phyloP scores from a whole-genome alignment of 495 filamentous ascomycete genomes.

The Trichoderma reesei region DNA sequence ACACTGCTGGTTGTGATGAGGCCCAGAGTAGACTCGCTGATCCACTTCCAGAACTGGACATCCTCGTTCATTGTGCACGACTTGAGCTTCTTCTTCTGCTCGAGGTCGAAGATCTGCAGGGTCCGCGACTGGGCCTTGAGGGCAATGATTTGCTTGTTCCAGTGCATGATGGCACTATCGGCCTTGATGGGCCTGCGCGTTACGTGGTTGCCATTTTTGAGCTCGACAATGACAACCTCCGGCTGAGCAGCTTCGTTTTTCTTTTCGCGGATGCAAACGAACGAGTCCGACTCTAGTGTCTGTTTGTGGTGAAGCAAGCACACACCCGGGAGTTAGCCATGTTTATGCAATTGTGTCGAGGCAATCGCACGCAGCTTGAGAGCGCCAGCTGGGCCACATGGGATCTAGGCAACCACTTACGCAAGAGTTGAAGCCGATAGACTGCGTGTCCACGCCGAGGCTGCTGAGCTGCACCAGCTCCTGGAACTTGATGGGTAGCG shows the following conservation, averaged over 20 bases:
- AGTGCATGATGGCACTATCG: conserved; percentile 99
- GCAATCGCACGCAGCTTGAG: no score
- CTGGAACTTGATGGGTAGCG: conserved; percentile 85
- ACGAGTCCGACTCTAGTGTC: conserved; percentile 96
- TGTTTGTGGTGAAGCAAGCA: conserved; percentile 27
- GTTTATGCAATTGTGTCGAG: no score
- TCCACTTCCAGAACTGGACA: conserved; percentile 98
- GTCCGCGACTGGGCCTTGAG: conserved; percentile 86
- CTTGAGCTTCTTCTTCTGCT: conserved; percentile 84
- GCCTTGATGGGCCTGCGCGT: conserved; percentile 94
- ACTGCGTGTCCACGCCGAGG: conserved; percentile 70
- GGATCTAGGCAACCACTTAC: conserved; percentile 45
- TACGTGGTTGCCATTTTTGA: conserved; percentile 89
- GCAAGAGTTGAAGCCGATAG: conserved; percentile 95
- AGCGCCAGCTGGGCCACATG: no score
- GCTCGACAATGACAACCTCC: conserved; percentile 93
- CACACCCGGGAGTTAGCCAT: no score
- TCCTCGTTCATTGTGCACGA: conserved; percentile 92
- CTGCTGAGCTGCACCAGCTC: conserved; percentile 81
- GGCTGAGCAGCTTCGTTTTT: conserved; percentile 67
- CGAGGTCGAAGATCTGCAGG: conserved; percentile 94
- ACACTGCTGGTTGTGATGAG: conserved; percentile 82
- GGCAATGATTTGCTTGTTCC: conserved; percentile 88
- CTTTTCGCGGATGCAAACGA: conserved; percentile 90
- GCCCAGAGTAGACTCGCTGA: conserved; percentile 76